phyloP scores from a whole-genome alignment of 1,139 yeast species.

The Candida glucosophila region DNA sequence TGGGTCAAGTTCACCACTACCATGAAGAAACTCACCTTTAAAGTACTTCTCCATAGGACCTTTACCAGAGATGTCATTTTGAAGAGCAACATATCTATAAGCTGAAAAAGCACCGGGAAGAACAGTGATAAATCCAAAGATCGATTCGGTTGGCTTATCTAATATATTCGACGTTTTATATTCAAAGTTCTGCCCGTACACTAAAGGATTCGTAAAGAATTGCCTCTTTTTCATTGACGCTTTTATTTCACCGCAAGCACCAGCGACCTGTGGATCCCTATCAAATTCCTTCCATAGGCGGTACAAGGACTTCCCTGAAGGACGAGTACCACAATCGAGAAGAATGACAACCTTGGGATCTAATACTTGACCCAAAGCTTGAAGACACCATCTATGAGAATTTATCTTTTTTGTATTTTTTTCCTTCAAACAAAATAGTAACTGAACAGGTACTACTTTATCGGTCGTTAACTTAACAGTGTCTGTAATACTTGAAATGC shows the following conservation, averaged over 20 bases:
- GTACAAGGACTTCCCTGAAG: conserved; percentile 36
- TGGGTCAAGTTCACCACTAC: conserved; percentile 37
- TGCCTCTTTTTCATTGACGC: conserved; percentile 34
- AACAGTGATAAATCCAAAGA: conserved; percentile 88
- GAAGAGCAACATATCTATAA: conserved; percentile 80
- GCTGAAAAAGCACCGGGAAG: conserved; percentile 96
- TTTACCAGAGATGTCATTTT: conserved; percentile 83
- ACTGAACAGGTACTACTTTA: conserved; percentile 40
- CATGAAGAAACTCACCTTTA: conserved; percentile 41
- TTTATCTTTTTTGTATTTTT: conserved; percentile 40
- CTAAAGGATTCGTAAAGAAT: conserved; percentile 36
- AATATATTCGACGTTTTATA: conserved; percentile 95
- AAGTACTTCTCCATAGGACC: conserved; percentile 43
- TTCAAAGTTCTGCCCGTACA: conserved; percentile 41
- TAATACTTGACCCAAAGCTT: conserved; percentile 37
- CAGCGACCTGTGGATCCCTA: conserved; percentile 39
- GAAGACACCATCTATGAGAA: conserved; percentile 45
- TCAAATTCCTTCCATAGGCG: conserved; percentile 44
- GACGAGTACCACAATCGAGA: conserved; percentile 43
- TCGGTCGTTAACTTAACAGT: conserved; percentile 41
- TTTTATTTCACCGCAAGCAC: conserved; percentile 44
- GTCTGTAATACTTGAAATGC: conserved; percentile 37
- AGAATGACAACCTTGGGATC: conserved; percentile 36
- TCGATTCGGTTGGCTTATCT: conserved; percentile 90
- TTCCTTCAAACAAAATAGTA: conserved; percentile 39